Conservation (phyloP, 2,329 filamentous ascomycete species). For the Pseudopyricularia javanii region DNA sequence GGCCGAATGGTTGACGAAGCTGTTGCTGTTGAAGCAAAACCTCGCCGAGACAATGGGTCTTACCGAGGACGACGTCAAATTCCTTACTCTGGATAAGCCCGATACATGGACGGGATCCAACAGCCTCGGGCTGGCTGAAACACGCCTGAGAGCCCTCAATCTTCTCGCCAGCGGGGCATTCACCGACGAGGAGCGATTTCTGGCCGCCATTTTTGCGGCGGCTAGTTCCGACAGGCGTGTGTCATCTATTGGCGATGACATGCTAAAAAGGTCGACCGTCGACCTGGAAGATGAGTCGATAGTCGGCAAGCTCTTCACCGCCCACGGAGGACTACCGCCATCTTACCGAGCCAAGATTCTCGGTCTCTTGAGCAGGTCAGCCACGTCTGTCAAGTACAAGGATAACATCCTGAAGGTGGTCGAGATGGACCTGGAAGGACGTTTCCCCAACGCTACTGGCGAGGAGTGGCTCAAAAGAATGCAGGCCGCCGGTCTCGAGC, state of each 20-base stretch:
- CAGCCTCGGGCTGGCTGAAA: conserved; percentile 49
- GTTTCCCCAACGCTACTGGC: conserved; percentile 1
- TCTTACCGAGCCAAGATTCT: conserved; percentile 70
- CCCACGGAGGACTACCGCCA: conserved; percentile 63
- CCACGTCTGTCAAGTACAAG: conserved; percentile 57
- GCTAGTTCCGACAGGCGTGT: conserved; percentile 73
- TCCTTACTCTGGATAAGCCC: conserved; percentile 55
- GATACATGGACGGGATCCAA: conserved; percentile 50
- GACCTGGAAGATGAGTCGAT: conserved; percentile 58
- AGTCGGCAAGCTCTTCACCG: conserved; percentile 53
- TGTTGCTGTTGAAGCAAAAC: conserved; percentile 47
- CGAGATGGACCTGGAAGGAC: conserved; percentile 44
- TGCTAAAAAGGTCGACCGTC: conserved; percentile 67
- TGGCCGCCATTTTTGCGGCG: conserved; percentile 73
- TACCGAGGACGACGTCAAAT: conserved; percentile 52
- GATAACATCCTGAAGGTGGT: conserved; percentile 58
- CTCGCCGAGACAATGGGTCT: conserved; percentile 37
- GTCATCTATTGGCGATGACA: conserved; percentile 74
- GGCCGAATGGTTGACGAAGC: conserved; percentile 61
- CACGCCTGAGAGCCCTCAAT: conserved; percentile 55
- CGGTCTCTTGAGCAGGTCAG: conserved; percentile 63
- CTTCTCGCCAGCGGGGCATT: conserved; percentile 82
- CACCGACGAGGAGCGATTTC: conserved; percentile 66
- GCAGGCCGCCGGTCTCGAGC: conserved; percentile 47
- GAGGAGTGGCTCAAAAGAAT: conserved; percentile 6